Evolutionary conservation across 2,329 filamentous ascomycete genomes (phyloP), one percentile per base, ranked within the genome.

Genomic region (Thyridium curvatum): DNA sequence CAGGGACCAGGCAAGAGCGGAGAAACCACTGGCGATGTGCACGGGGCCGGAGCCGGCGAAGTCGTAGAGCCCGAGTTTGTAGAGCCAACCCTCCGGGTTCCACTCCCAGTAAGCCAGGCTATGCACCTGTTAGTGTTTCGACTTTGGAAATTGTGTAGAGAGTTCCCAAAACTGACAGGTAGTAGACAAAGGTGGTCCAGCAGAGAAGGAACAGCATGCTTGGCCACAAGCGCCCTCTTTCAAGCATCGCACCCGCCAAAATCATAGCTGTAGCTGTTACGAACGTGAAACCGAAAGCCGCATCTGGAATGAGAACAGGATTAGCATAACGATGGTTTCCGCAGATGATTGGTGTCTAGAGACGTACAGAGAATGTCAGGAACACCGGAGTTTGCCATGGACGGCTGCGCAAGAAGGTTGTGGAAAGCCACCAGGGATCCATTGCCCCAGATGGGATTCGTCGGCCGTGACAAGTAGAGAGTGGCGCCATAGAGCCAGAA

Each of bases 111-210:
- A 79, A 0, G 78, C 78, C 29, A 82, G 71, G 1, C 72, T 70
- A 46, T 69, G 30, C 14, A 12, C 14, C 12, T 32, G 12, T 34
- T 52, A 26, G 21, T 26, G 6, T 10, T 26, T 10, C 21, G 10
- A 26, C 21, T 10, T 6, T 26, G 21, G 10, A 26, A n/a, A n/a
- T n/a, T n/a, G n/a, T n/a, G n/a, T n/a, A n/a, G n/a, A n/a, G n/a
- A n/a, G n/a, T n/a, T n/a, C n/a, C n/a, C n/a, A n/a, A n/a, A 12
- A 45, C 54, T 47, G 34, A 56, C 57, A 60, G 45, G 18, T 61
- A 82, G 56, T 82, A 82, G 3, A 82, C 79, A 39, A 82, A 66
- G 0, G 79, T 82, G 0, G 77, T 74, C 78, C 78, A 82, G 50
- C 64, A 71, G 52, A 82, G 76, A 16, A 69, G 65, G 45, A 82